phyloP scores from a whole-genome alignment of 2,329 filamentous ascomycete species.

The Ophiosphaerella korrae region DNA sequence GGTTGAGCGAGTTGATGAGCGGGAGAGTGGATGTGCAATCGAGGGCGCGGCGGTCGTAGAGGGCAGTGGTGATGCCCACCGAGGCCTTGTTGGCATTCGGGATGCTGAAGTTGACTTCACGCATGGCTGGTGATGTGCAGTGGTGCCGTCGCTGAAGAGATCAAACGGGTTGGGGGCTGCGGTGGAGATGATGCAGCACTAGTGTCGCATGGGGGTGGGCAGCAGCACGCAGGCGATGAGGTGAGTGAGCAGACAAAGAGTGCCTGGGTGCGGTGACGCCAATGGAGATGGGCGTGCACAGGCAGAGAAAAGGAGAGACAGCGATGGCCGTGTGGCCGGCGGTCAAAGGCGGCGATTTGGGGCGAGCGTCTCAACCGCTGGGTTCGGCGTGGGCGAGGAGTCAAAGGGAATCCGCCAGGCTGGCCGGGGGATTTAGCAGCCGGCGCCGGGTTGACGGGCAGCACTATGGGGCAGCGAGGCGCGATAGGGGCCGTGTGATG shows the following conservation, averaged over 20 bases:
- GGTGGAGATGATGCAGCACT: slow-evolving; percentile 35
- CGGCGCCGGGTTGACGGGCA: slow-evolving; percentile 10
- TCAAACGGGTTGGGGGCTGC: slow-evolving; percentile 10
- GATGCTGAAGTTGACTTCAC: slow-evolving; percentile 99
- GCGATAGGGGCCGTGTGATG: slow-evolving; percentile 29
- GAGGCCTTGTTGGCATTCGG: slow-evolving; percentile 99
- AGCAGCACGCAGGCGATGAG: slow-evolving; percentile 12
- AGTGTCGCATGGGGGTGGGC: slow-evolving; percentile 40
- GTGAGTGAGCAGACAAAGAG: slow-evolving; percentile 17
- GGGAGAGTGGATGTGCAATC: slow-evolving; percentile 98
- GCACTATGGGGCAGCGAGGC: slow-evolving; percentile 7
- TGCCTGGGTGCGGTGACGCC: slow-evolving; percentile 13
- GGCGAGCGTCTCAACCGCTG: slow-evolving; percentile 15
- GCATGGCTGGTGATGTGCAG: slow-evolving; percentile 67
- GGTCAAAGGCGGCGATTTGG: slow-evolving; percentile 12
- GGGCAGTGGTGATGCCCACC: slow-evolving; percentile 95
- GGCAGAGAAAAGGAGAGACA: neutral
- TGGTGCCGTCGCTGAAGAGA: slow-evolving; percentile 17
- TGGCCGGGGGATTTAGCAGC: slow-evolving; percentile 10
- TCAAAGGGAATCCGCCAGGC: slow-evolving; percentile 17
- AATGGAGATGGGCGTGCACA: neutral
- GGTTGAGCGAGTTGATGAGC: slow-evolving; percentile 98
- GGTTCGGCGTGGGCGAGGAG: slow-evolving; percentile 14
- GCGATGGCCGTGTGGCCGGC: slow-evolving; percentile 1
- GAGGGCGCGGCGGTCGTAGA: slow-evolving; percentile 95